These are phyloP conservation scores for Berberis vulgaris DNA, from an alignment of 164 flowering plant genomes.

Conservation along the genomic window DNA sequence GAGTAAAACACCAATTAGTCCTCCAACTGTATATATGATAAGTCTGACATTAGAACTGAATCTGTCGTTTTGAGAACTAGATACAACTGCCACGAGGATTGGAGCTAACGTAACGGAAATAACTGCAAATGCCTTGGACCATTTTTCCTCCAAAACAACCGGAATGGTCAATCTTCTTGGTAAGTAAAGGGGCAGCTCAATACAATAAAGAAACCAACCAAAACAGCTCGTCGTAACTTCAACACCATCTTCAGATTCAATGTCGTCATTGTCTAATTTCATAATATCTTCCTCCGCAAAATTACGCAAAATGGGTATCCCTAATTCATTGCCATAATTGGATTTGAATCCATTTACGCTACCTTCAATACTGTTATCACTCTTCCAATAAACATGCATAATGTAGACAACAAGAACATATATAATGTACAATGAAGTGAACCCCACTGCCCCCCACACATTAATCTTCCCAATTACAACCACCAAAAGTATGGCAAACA, in stretches of 20 bases:
- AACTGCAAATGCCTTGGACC: slow-evolving; percentile 44
- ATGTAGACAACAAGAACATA: slow-evolving; percentile 45
- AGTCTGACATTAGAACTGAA: not conserved
- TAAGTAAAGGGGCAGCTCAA: slow-evolving; percentile 34
- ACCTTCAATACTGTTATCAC: slow-evolving; percentile 6
- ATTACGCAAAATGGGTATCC: slow-evolving; percentile 18
- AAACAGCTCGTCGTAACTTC: slow-evolving; percentile 2
- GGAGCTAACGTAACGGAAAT: slow-evolving; percentile 35
- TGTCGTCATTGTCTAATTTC: not conserved
- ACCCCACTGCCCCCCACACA: slow-evolving; percentile 46
- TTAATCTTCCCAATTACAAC: slow-evolving; percentile 38
- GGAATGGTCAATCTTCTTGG: slow-evolving; percentile 49
- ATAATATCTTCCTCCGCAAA: slow-evolving; percentile 8
- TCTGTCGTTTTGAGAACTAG: slow-evolving; percentile 15
- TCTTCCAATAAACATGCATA: slow-evolving; percentile 18
- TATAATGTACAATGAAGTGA: slow-evolving; percentile 37
- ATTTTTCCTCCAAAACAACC: slow-evolving; percentile 31
- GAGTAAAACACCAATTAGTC: slow-evolving; percentile 15
- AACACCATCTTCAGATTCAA: slow-evolving; percentile 6
- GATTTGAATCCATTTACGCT: slow-evolving; percentile 5
- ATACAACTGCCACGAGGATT: slow-evolving; percentile 25
- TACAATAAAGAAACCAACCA: slow-evolving; percentile 10
- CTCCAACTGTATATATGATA: slow-evolving; percentile 17
- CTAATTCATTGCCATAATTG: slow-evolving; percentile 9
- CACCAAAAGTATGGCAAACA: slow-evolving; percentile 28